Evolutionary conservation across 768 basidiomycete species (phyloP).

Genomic region (Tulasnella calospora): DNA sequence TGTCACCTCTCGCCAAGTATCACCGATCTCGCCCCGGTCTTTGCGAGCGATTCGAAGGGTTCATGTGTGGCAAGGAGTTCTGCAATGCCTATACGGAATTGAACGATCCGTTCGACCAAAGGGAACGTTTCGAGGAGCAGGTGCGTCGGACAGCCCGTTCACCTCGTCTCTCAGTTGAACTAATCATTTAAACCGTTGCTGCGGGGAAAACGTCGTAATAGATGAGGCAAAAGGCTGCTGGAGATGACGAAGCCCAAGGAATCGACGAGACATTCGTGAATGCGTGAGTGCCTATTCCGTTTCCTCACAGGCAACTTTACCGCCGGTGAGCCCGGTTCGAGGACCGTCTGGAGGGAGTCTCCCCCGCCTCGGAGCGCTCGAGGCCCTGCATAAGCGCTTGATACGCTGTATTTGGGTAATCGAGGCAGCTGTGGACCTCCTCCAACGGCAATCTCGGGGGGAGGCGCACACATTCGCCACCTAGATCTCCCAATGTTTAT

Average conservation of each 20-base stretch:
- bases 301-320: background rate
- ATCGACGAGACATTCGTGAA: slow-evolving; percentile 94
- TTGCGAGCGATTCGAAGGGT: slow-evolving; percentile 97
- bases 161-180: background rate
- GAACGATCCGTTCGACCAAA: slow-evolving; percentile 97
- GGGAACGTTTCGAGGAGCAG: slow-evolving; percentile 93
- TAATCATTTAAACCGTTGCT: slow-evolving; percentile 21
- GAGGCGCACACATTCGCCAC: background rate
- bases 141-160: slow-evolving; percentile 36
- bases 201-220: slow-evolving; percentile 32
- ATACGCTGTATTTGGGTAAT: background rate
- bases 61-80: slow-evolving; percentile 97
- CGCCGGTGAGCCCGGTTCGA: slow-evolving; percentile 17
- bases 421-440: background rate
- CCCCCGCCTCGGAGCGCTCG: background rate
- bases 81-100: slow-evolving; percentile 99
- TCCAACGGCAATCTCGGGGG: background rate
- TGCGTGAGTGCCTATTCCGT: slow-evolving; percentile 56
- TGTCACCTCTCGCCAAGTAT: slow-evolving; percentile 99
- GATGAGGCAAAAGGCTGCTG: slow-evolving; percentile 88
- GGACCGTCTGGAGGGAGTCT: background rate
- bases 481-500: background rate
- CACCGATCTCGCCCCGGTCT: slow-evolving; percentile 95
- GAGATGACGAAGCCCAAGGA: slow-evolving; percentile 97
- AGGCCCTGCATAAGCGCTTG: background rate